Percentiles rank a stretch among this genome's conserved stretches.
Evolutionary conservation across 225 moss, liverwort and hornwort species (phyloP).

Genomic region (Marchantia polymorpha): DNA sequence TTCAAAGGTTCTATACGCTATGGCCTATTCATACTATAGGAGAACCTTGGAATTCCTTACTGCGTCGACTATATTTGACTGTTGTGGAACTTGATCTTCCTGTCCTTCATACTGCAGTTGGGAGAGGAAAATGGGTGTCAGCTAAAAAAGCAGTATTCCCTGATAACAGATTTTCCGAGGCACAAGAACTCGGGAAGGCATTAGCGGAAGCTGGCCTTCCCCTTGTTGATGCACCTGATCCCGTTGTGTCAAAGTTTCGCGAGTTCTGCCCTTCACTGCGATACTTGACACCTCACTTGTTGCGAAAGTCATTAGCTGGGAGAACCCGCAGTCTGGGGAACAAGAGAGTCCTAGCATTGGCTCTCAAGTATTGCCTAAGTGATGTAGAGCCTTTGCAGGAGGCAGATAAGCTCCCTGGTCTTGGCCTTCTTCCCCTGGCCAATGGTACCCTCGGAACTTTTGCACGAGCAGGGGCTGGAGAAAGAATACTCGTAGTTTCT

Average conservation of each 20-base stretch:
- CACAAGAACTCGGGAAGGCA: constrained; percentile 58
- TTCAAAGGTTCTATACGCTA: constrained; percentile 48
- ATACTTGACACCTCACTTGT: constrained; percentile 66
- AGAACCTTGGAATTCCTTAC: constrained; percentile 70
- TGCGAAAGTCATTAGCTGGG: constrained; percentile 59
- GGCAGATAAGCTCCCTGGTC: constrained; percentile 61
- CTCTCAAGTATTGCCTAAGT: constrained; percentile 76
- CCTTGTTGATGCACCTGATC: constrained; percentile 60
- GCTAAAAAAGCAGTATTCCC: constrained; percentile 77
- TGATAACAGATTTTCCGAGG: constrained; percentile 67
- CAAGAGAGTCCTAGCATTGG: constrained; percentile 54
- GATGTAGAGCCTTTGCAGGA: constrained; percentile 63
- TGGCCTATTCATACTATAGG: constrained; percentile 70
- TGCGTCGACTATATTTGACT: constrained; percentile 55
- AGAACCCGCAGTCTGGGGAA: constrained; percentile 56
- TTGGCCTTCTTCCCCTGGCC: constrained; percentile 68
- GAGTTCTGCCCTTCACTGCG: constrained; percentile 59
- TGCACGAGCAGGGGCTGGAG: constrained; percentile 54
- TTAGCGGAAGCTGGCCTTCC: constrained; percentile 75
- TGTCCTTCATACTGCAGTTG: constrained; percentile 61
- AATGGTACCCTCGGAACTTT: constrained; percentile 63
- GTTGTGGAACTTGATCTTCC: constrained; percentile 80
- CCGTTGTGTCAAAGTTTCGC: constrained; percentile 57
- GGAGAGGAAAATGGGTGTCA: constrained; percentile 77
- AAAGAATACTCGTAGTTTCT: constrained; percentile 48